These are phyloP conservation scores for Cutaneotrichosporon sp. DNA, from an alignment of 1,284 basidiomycete genomes.

Conservation along the genomic window DNA sequence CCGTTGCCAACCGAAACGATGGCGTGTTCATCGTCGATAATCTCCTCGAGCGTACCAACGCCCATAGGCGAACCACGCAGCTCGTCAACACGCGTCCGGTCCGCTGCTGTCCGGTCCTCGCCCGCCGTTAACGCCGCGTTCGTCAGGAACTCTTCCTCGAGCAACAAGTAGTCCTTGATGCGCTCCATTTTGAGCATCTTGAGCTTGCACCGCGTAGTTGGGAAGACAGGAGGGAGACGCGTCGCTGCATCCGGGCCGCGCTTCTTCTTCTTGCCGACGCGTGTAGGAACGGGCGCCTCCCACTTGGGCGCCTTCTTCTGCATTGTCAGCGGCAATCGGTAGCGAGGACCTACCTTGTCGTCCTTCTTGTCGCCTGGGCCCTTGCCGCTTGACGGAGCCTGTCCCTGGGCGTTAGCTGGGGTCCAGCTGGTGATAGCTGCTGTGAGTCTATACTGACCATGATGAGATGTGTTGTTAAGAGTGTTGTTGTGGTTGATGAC, in stretches of 20 bases:
- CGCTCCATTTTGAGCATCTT: constrained; percentile 95
- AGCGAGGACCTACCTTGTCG: constrained; percentile 57
- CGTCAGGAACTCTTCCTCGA: constrained; percentile 96
- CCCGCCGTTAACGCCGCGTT: constrained; percentile 85
- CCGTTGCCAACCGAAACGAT: constrained; percentile 94
- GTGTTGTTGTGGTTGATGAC: constrained; percentile 12
- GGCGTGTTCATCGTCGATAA: constrained; percentile 99
- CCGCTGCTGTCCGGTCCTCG: constrained; percentile 95
- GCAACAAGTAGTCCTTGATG: constrained; percentile 95
- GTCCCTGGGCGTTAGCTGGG: constrained; percentile 61
- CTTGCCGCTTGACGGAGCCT: constrained; percentile 66
- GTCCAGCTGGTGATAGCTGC: not conserved
- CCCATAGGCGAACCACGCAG: constrained; percentile 94
- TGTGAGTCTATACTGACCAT: constrained; percentile 16
- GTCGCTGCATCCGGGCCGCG: constrained; percentile 86
- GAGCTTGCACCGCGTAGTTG: constrained; percentile 91
- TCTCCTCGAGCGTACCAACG: constrained; percentile 96
- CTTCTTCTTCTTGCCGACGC: constrained; percentile 92
- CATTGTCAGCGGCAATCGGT: constrained; percentile 12
- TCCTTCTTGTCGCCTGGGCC: constrained; percentile 57
- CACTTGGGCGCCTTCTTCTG: constrained; percentile 72
- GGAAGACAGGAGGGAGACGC: constrained; percentile 90
- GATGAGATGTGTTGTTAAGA: not conserved
- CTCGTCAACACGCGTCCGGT: constrained; percentile 91
- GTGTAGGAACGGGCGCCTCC: constrained; percentile 97